A percentile compares a stretch with the other conserved stretches of the same genome.
Conservation (phyloP, 2,329 filamentous ascomycete genomes). For the Claviceps maximensis region DNA sequence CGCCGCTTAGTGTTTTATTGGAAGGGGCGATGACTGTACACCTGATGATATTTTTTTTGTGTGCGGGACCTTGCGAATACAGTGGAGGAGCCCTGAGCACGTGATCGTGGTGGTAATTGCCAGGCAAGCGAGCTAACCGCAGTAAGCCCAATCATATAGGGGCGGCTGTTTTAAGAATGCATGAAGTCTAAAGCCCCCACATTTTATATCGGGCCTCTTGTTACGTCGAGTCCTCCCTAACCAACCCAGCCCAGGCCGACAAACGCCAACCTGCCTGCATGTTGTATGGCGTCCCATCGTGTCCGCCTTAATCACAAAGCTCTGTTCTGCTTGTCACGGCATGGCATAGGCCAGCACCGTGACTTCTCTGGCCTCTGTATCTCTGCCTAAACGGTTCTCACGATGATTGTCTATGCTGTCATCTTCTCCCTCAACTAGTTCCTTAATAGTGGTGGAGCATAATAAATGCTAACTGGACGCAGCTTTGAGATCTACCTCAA, state of each 20-base stretch:
- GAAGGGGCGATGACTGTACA: conserved; percentile 14
- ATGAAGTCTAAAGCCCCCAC: neutral
- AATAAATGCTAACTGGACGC: conserved; percentile 1
- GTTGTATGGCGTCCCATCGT: neutral
- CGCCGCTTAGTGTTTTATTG: conserved; percentile 28
- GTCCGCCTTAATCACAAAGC: neutral
- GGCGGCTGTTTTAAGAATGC: neutral
- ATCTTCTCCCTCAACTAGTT: neutral
- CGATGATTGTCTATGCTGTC: neutral
- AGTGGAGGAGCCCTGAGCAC: conserved; percentile 23
- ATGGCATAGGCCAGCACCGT: neutral
- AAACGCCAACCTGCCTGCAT: neutral
- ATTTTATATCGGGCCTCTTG: neutral
- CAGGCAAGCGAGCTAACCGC: conserved; percentile 4
- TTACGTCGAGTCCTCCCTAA: neutral
- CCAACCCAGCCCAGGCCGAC: neutral
- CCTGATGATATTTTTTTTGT: conserved; percentile 26
- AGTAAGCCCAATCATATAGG: neutral
- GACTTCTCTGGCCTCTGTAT: neutral
- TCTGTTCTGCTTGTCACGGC: neutral
- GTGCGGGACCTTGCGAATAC: conserved; percentile 16
- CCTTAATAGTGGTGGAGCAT: neutral
- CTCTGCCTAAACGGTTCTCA: neutral
- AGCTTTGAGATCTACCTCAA: neutral
- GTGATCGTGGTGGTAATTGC: conserved; percentile 13